Percentiles rank a stretch among this genome's conserved stretches.
These are phyloP conservation scores for Cryptococcus deneoformans DNA, from an alignment of 1,284 basidiomycete species.

Conservation along the genomic window DNA sequence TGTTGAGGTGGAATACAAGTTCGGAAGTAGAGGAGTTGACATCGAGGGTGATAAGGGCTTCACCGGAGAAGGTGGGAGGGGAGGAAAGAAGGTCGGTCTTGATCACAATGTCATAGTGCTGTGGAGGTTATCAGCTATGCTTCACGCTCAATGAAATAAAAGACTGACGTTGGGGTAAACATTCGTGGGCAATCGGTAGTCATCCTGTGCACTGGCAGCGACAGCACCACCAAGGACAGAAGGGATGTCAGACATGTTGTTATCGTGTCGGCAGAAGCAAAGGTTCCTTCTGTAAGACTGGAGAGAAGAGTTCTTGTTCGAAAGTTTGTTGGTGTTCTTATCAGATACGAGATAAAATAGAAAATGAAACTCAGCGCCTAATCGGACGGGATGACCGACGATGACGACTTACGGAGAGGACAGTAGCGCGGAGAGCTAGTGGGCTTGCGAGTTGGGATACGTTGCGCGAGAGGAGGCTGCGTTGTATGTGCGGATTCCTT, in stretches of 20 bases:
- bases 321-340: background rate
- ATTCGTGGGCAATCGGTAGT: slow-evolving; percentile 72
- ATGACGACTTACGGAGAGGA: background rate
- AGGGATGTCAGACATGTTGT: slow-evolving; percentile 9
- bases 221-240: slow-evolving; percentile 24
- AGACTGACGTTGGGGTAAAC: slow-evolving; percentile 46
- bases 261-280: slow-evolving; percentile 22
- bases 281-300: slow-evolving; percentile 1
- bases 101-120: slow-evolving; percentile 77
- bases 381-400: background rate
- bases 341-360: no score
- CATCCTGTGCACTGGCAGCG: slow-evolving; percentile 11
- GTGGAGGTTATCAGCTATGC: background rate
- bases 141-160: background rate
- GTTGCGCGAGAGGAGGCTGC: background rate
- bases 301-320: background rate
- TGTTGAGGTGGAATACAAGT: slow-evolving; percentile 68
- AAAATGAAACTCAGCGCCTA: background rate
- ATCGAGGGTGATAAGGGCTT: slow-evolving; percentile 74
- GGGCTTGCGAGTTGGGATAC: background rate
- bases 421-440: background rate
- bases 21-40: slow-evolving; percentile 62
- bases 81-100: slow-evolving; percentile 75
- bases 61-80: slow-evolving; percentile 64
- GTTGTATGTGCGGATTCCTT: background rate